Conservation (phyloP, 169 alveolate genomes). For the Plasmodium adleri region DNA sequence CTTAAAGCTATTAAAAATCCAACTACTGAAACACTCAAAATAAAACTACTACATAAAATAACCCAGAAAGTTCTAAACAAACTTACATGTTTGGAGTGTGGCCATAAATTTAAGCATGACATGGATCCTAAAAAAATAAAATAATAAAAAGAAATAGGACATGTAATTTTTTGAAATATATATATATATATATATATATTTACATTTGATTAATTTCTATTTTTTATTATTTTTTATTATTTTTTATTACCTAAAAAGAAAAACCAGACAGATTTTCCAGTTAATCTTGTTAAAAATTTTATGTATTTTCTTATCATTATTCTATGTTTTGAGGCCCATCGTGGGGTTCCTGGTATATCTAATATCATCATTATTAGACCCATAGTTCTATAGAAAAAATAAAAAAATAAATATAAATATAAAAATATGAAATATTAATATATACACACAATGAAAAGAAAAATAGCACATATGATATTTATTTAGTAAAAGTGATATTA, state of each 20-base stretch:
- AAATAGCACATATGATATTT: background rate
- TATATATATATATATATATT: background rate
- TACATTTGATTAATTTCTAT: background rate
- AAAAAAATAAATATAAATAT: too few species aligned
- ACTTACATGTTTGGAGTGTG: constrained; percentile 72
- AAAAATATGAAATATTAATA: constrained; percentile 24
- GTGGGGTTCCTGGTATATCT: constrained; percentile 94
- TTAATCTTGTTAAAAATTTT: constrained; percentile 89
- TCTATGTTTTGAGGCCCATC: constrained; percentile 93
- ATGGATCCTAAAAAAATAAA: constrained; percentile 36
- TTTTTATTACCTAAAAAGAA: constrained; percentile 82
- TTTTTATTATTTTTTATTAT: too few species aligned
- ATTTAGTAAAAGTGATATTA: background rate
- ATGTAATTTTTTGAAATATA: too few species aligned
- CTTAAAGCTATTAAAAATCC: constrained; percentile 91
- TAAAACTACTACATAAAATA: constrained; percentile 80
- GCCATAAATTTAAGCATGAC: constrained; percentile 72
- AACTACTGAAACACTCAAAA: constrained; percentile 87
- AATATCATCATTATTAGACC: constrained; percentile 90
- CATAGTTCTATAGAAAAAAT: constrained; percentile 80
- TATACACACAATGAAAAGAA: too few species aligned
- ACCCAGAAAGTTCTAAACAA: constrained; percentile 80
- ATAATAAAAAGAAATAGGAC: background rate
- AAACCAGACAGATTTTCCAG: constrained; percentile 91
- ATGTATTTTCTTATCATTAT: constrained; percentile 86